These are phyloP conservation scores for Scleroderma citrinum DNA, from an alignment of 768 basidiomycete genomes.

Conservation along the genomic window DNA sequence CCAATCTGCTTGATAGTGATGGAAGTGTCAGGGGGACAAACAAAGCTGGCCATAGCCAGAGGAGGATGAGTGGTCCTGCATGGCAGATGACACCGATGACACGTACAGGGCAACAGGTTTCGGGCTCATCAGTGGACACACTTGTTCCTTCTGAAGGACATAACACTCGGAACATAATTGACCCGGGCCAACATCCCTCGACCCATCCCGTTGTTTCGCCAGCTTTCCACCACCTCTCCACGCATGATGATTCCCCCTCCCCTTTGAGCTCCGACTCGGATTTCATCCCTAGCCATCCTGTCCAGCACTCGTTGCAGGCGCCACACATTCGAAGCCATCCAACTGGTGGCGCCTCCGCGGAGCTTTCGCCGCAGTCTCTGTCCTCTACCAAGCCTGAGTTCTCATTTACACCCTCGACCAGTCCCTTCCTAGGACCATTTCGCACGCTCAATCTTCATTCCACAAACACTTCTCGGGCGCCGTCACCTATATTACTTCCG, in stretches of 20 bases:
- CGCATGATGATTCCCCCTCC: constrained; percentile 60
- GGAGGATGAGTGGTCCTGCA: constrained; percentile 51
- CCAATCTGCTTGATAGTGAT: constrained; percentile 28
- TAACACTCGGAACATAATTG: constrained; percentile 13
- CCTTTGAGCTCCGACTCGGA: constrained; percentile 66
- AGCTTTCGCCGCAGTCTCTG: constrained; percentile 20
- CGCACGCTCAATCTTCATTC: constrained; percentile 73
- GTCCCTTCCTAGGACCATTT: constrained; percentile 75
- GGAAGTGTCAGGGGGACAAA: constrained; percentile 19
- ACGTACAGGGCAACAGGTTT: constrained; percentile 26
- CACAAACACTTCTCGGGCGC: constrained; percentile 61
- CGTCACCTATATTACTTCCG: constrained; percentile 66
- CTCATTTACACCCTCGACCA: constrained; percentile 62
- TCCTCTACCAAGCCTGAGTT: constrained; percentile 29
- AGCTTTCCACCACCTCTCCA: constrained; percentile 27
- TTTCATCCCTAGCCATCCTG: constrained; percentile 29
- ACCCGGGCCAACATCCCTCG: constrained; percentile 34
- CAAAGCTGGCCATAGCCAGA: constrained; percentile 26
- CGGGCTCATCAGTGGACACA: constrained; percentile 17
- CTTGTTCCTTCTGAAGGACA: constrained; percentile 9
- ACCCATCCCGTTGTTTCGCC: constrained; percentile 32
- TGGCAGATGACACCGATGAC: constrained; percentile 46
- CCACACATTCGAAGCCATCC: constrained; percentile 23
- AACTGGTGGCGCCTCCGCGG: constrained; percentile 21
- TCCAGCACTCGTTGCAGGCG: constrained; percentile 23